These are phyloP conservation scores for Wickerhamiella infanticola DNA, from an alignment of 1,139 yeast genomes.

Conservation along the genomic window DNA sequence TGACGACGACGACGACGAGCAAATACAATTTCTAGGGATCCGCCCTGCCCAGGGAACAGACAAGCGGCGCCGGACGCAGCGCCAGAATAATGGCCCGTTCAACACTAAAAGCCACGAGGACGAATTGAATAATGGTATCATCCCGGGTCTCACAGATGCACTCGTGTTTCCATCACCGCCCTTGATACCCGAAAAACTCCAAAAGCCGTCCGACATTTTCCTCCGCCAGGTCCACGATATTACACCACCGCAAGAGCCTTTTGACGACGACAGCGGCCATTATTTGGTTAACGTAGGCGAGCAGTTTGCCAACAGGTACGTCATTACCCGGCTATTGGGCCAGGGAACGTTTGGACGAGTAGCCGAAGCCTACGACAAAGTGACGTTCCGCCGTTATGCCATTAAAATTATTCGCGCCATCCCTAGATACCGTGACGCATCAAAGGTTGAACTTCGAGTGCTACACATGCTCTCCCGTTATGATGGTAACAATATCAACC, in stretches of 20 bases:
- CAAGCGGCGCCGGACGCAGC: neutral
- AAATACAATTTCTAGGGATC: slow-evolving; percentile 3
- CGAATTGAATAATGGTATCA: neutral
- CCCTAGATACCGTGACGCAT: slow-evolving; percentile 32
- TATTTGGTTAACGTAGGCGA: slow-evolving; percentile 23
- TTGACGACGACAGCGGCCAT: slow-evolving; percentile 29
- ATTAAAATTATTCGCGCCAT: slow-evolving; percentile 61
- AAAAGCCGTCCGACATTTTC: slow-evolving; percentile 20
- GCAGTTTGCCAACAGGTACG: slow-evolving; percentile 30
- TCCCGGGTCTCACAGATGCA: neutral
- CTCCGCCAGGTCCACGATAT: slow-evolving; percentile 20
- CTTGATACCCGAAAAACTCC: slow-evolving; percentile 1
- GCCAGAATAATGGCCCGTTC: slow-evolving; percentile 1
- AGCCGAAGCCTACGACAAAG: slow-evolving; percentile 34
- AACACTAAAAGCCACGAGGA: slow-evolving; percentile 2
- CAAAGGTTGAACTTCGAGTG: slow-evolving; percentile 44
- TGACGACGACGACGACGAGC: slow-evolving; percentile 2
- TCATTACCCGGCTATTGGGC: slow-evolving; percentile 38
- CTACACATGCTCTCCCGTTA: slow-evolving; percentile 58
- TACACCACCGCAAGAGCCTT: slow-evolving; percentile 6
- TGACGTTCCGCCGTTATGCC: slow-evolving; percentile 55
- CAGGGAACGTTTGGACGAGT: slow-evolving; percentile 98
- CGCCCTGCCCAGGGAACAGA: slow-evolving; percentile 1
- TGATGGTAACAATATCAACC: slow-evolving; percentile 45
- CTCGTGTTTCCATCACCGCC: slow-evolving; percentile 1